Evolutionary conservation across 495 filamentous ascomycete genomes (phyloP).

Genomic region (Lophiotrema nucula): DNA sequence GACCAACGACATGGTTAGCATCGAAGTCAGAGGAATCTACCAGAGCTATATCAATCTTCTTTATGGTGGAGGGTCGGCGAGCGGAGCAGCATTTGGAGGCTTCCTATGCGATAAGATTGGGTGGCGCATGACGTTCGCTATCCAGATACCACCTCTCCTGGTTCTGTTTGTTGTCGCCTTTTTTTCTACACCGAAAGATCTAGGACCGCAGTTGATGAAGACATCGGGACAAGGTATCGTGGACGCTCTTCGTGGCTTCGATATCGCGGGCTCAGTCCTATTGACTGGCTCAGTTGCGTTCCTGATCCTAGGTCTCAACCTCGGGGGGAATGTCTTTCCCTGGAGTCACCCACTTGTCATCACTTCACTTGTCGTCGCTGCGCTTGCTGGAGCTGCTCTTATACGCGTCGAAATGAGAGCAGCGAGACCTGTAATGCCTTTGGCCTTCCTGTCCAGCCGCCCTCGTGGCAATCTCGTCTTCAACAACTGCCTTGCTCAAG

Average conservation of each 20-base stretch:
- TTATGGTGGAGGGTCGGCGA: conserved; percentile 61
- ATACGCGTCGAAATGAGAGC: conserved; percentile 62
- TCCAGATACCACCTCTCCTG: conserved; percentile 66
- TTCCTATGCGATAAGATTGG: conserved; percentile 70
- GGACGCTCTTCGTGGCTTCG: conserved; percentile 65
- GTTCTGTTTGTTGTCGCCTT: conserved; percentile 57
- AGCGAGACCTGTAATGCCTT: conserved; percentile 68
- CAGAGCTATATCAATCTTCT: conserved; percentile 75
- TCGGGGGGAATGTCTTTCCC: conserved; percentile 72
- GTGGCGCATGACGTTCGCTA: conserved; percentile 68
- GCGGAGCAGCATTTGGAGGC: conserved; percentile 72
- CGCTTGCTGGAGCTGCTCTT: conserved; percentile 56
- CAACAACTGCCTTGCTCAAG: conserved; percentile 63
- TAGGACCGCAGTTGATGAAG: conserved; percentile 56
- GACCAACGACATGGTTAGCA: conserved; percentile 69
- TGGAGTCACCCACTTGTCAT: conserved; percentile 74
- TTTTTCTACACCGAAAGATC: conserved; percentile 57
- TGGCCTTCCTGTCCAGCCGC: conserved; percentile 56
- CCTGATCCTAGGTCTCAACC: conserved; percentile 70
- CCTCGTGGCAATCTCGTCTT: conserved; percentile 69
- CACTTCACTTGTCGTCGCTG: conserved; percentile 56
- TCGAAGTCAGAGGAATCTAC: conserved; percentile 71
- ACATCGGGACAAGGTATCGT: conserved; percentile 48
- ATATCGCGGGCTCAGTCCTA: conserved; percentile 63
- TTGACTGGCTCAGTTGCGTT: conserved; percentile 63